Conservation (phyloP, 345 rosid genomes). For the Brassica rapa region DNA sequence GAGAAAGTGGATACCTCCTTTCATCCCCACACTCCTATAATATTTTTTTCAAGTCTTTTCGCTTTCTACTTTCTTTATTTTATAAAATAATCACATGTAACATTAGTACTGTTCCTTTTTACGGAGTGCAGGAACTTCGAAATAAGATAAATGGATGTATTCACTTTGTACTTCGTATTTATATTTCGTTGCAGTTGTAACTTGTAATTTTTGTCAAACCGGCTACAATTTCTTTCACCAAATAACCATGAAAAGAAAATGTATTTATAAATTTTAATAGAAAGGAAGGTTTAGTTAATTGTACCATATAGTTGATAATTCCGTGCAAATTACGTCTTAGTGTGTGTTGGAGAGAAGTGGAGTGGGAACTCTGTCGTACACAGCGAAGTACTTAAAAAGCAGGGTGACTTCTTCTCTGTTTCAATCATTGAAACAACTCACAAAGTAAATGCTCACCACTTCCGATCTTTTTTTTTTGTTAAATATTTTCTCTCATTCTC, state of each 20-base stretch:
- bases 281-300: slow-evolving; percentile 4
- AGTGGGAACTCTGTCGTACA: slow-evolving; percentile 37
- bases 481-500: slow-evolving; percentile 10
- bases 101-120: neutral
- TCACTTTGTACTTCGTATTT: neutral
- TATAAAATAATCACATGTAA: slow-evolving; percentile 16
- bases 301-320: slow-evolving; percentile 17
- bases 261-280: neutral
- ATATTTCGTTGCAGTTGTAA: neutral
- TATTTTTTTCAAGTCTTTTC: slow-evolving; percentile 16
- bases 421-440: slow-evolving; percentile 41
- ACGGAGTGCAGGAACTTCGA: neutral
- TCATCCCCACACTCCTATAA: slow-evolving; percentile 30
- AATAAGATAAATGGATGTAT: neutral
- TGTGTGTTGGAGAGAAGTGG: slow-evolving; percentile 21
- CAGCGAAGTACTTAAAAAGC: slow-evolving; percentile 37
- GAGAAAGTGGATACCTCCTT: slow-evolving; percentile 30
- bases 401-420: slow-evolving; percentile 26
- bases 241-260: neutral
- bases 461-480: neutral
- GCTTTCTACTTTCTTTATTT: slow-evolving; percentile 34
- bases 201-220: neutral
- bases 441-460: slow-evolving; percentile 28
- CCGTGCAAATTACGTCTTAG: slow-evolving; percentile 28
- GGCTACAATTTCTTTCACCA: neutral